phyloP scores from a whole-genome alignment of 306 rosid species.

The Erythrophleum fordii region DNA sequence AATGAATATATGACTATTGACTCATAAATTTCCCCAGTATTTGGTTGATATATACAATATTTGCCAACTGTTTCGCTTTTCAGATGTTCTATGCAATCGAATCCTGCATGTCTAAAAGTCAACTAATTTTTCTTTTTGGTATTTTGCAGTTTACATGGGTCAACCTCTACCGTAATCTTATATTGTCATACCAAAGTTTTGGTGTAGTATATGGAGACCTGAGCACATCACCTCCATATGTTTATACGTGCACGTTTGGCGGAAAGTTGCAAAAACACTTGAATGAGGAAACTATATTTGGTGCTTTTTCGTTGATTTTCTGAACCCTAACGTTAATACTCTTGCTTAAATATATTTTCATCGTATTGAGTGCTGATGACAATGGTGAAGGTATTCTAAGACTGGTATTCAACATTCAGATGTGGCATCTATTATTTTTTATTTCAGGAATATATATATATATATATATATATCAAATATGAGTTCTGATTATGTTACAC shows the following conservation, averaged over 20 bases:
- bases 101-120: background rate
- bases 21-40: background rate
- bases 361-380: conserved; percentile 77
- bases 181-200: conserved; percentile 81
- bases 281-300: conserved; percentile 70
- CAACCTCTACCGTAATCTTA: conserved; percentile 55
- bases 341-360: conserved; percentile 68
- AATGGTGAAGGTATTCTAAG: conserved; percentile 76
- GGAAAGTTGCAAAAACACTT: conserved; percentile 56
- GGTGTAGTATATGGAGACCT: conserved; percentile 87
- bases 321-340: conserved; percentile 78
- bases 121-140: conserved; percentile 7
- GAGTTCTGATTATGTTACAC: conserved; percentile 30
- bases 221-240: conserved; percentile 83
- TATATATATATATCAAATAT: no score
- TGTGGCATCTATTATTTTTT: background rate
- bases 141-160: conserved; percentile 61
- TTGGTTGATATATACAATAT: background rate
- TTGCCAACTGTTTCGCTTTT: background rate
- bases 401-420: background rate
- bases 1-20: background rate
- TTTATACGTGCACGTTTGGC: conserved; percentile 60
- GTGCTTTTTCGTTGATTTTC: conserved; percentile 80
- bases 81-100: conserved; percentile 8
- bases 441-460: no score